Percentiles rank a stretch among this genome's conserved stretches.
These are phyloP conservation scores for Voacanga thouarsii DNA, from an alignment of 257 asterid genomes.

Conservation along the genomic window DNA sequence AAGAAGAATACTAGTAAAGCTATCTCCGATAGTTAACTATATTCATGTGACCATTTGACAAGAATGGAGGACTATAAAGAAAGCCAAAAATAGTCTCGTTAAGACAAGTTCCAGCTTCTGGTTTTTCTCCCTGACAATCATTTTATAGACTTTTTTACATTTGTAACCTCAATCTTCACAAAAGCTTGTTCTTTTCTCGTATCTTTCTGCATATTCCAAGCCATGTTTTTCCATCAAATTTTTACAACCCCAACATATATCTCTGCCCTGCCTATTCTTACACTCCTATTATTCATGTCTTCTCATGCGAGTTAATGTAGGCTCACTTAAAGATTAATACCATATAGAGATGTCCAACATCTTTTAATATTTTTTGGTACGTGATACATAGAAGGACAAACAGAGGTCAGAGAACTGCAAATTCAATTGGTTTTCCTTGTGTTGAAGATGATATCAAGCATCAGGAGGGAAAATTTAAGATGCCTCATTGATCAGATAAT, in stretches of 20 bases:
- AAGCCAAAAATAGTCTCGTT: background rate
- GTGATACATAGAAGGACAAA: background rate
- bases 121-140: background rate
- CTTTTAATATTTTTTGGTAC: too few relatives aligned
- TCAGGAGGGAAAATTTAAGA: too few relatives aligned
- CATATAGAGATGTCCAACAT: background rate
- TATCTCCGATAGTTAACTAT: background rate
- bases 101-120: background rate
- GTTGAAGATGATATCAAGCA: background rate
- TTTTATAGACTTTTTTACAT: background rate
- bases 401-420: background rate
- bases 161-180: background rate
- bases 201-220: background rate
- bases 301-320: background rate
- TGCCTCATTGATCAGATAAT: too few relatives aligned
- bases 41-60: background rate
- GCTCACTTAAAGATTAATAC: background rate
- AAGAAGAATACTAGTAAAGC: background rate
- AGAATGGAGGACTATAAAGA: background rate
- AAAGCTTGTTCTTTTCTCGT: background rate
- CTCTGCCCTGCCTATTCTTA: background rate
- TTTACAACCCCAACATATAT: background rate
- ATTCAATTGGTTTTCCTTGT: background rate
- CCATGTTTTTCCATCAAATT: background rate
- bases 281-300: background rate